A percentile compares a stretch with the other conserved stretches of the same genome.
phyloP scores from a whole-genome alignment of 495 filamentous ascomycete genomes.

The Podospora appendiculata region DNA sequence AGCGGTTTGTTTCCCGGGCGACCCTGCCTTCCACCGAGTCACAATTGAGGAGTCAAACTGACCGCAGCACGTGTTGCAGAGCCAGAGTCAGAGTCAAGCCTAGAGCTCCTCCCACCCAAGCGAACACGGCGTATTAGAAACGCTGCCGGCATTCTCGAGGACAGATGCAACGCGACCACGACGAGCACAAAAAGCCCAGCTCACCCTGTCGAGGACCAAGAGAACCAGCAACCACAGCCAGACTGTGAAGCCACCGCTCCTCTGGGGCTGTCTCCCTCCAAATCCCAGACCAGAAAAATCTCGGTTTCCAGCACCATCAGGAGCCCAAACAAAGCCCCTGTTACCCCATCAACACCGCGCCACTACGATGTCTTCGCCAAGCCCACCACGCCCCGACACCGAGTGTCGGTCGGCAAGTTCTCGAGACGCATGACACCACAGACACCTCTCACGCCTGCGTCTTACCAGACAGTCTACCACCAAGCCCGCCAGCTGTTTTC shows the following conservation, averaged over 20 bases:
- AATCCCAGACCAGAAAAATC: conserved; percentile 7
- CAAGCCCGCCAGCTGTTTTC: conserved; percentile 82
- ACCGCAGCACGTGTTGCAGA: too few relatives aligned
- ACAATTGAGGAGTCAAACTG: too few relatives aligned
- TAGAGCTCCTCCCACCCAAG: conserved; percentile 39
- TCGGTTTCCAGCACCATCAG: conserved; percentile 7
- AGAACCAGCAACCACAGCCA: conserved; percentile 15
- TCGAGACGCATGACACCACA: conserved; percentile 48
- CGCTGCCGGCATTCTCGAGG: background rate
- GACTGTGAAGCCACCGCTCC: conserved; percentile 9
- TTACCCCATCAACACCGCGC: conserved; percentile 63
- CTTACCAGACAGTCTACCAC: conserved; percentile 68
- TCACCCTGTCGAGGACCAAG: conserved; percentile 27
- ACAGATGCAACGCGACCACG: conserved; percentile 25
- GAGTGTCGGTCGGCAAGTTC: conserved; percentile 40
- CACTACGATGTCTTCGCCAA: conserved; percentile 42
- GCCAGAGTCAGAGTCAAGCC: conserved; percentile 15
- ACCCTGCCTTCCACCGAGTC: too few relatives aligned
- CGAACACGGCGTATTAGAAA: conserved; percentile 50
- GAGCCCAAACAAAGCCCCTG: conserved; percentile 20
- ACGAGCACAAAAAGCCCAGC: conserved; percentile 38
- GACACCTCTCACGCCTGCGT: conserved; percentile 56
- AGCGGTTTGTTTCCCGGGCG: too few relatives aligned
- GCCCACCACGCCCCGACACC: conserved; percentile 38
- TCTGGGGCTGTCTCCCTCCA: conserved; percentile 20